Evolutionary conservation across 2,329 filamentous ascomycete species (phyloP).

Genomic region (Hymenoscyphus infarciens): DNA sequence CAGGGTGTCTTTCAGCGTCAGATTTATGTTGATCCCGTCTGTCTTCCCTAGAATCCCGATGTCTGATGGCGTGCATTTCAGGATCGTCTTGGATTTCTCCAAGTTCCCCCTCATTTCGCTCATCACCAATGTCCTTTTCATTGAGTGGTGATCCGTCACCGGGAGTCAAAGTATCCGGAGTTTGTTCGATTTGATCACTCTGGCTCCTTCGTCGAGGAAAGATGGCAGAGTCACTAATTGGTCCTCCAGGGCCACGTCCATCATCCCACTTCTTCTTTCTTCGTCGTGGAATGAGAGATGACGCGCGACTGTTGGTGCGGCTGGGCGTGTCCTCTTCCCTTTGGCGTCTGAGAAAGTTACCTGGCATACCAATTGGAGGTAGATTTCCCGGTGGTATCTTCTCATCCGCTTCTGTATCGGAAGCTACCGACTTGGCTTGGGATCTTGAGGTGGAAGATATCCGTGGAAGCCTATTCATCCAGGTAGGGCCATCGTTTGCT

Average conservation of each 20-base stretch:
- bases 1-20: constrained; percentile 32
- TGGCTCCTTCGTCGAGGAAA: constrained; percentile 51
- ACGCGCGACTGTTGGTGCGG: constrained; percentile 53
- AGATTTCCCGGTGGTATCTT: constrained; percentile 68
- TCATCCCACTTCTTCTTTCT: constrained; percentile 66
- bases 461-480: constrained; percentile 89
- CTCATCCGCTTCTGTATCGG: constrained; percentile 68
- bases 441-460: constrained; percentile 69
- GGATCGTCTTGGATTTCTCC: constrained; percentile 36
- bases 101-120: constrained; percentile 33
- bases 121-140: constrained; percentile 31
- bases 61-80: constrained; percentile 35
- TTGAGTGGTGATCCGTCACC: constrained; percentile 29
- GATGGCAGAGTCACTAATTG: constrained; percentile 86
- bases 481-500: constrained; percentile 79
- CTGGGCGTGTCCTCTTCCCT: constrained; percentile 67
- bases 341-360: constrained; percentile 77
- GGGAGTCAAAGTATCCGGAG: constrained; percentile 32
- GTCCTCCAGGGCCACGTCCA: constrained; percentile 76
- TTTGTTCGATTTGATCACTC: constrained; percentile 29
- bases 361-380: constrained; percentile 67
- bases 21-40: constrained; percentile 34
- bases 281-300: constrained; percentile 57
- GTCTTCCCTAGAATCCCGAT: constrained; percentile 34
- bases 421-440: constrained; percentile 76